phyloP scores from a whole-genome alignment of 495 filamentous ascomycete species.

The Tuber indicum region DNA sequence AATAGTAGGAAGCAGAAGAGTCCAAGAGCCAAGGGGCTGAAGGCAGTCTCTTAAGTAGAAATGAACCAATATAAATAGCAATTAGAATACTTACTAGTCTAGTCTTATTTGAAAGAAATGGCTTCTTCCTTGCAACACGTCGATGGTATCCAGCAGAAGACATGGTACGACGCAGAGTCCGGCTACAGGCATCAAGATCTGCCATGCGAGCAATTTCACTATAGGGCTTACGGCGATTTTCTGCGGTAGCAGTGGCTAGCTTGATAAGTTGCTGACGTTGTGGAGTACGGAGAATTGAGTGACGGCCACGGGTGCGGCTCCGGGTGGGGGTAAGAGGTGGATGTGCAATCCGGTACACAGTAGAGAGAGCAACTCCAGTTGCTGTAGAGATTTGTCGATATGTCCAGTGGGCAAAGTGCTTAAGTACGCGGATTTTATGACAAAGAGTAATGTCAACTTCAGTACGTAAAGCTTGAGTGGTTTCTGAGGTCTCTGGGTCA shows the following conservation, averaged over 20 bases:
- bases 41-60: no score
- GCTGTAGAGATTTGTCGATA: not conserved
- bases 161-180: not conserved
- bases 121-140: not conserved
- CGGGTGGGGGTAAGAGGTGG: not conserved
- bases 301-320: no score
- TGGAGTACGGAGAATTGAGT: no score
- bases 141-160: not conserved
- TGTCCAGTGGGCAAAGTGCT: not conserved
- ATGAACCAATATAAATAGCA: no score
- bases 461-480: not conserved
- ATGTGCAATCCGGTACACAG: not conserved
- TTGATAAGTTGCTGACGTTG: no score
- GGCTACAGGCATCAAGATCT: not conserved
- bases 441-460: not conserved
- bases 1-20: no score
- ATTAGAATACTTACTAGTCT: no score
- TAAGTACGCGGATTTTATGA: not conserved
- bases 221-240: not conserved
- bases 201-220: not conserved
- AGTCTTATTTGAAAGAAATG: not conserved
- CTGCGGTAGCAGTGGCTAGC: no score
- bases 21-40: no score
- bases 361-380: no score
- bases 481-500: rapidly evolving